phyloP scores from a whole-genome alignment of 345 rosid genomes.

The Lepidium aucheri region DNA sequence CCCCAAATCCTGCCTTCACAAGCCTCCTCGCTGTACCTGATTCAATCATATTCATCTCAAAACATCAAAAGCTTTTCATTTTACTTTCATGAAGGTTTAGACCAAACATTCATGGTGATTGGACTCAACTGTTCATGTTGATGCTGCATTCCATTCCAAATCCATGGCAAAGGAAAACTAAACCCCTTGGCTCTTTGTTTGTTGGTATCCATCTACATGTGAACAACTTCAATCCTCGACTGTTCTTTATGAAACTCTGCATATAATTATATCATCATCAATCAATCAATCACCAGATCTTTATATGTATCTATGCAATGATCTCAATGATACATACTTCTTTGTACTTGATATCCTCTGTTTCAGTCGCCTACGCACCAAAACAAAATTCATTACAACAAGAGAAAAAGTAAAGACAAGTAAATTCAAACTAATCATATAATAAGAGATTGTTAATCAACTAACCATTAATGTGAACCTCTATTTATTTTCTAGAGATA shows the following conservation, averaged over 20 bases:
- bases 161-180: slow-evolving; percentile 83
- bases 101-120: too few relatives aligned
- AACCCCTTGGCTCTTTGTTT: slow-evolving; percentile 48
- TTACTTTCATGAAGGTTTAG: too few relatives aligned
- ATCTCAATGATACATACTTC: slow-evolving; percentile 13
- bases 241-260: slow-evolving; percentile 48
- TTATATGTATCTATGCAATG: not conserved
- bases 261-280: not conserved
- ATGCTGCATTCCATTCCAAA: slow-evolving; percentile 93
- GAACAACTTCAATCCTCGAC: slow-evolving; percentile 62
- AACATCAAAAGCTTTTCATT: not conserved
- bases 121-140: slow-evolving; percentile 61
- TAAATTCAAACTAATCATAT: not conserved
- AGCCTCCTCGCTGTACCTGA: slow-evolving; percentile 66
- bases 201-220: slow-evolving; percentile 71
- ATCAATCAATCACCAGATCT: not conserved
- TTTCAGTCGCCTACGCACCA: slow-evolving; percentile 9
- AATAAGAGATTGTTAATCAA: not conserved
- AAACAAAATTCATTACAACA: not conserved
- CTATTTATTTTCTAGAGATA: not conserved
- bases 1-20: slow-evolving; percentile 57
- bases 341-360: slow-evolving; percentile 12
- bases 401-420: not conserved
- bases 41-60: not conserved
- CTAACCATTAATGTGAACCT: not conserved